Evolutionary conservation across 208 protist genomes (phyloP), one percentile per base, ranked within the genome.

Genomic region (Leishmania turanica): DNA sequence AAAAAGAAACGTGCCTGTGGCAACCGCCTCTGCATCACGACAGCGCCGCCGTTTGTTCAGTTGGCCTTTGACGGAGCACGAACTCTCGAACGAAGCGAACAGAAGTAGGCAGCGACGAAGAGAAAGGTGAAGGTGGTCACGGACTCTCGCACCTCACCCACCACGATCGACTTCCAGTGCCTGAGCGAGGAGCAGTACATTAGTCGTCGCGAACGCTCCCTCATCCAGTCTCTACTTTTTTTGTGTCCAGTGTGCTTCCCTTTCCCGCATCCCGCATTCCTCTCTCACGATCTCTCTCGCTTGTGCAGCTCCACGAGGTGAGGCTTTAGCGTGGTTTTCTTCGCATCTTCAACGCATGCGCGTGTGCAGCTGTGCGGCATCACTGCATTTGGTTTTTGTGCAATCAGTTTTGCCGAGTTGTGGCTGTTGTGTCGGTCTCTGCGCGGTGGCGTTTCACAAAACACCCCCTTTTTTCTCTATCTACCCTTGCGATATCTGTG

Each of bases 281-380:
- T 47, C 65, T 53, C 42, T 49, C 53, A 49, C 19, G 65, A 7
- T 66, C 34, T 68, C 34, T 3, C 37, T 70, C 34, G 34, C 34
- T 70, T 42, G 51, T 31, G 11, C 37, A 37, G 21, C 45, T 19
- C 7, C 27, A 19, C 27, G 70, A 21, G 45, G 37, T 19, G 70
- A 34, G 65, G 6, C 27, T 45, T 24, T 42, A 27, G 34, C 70
- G n/a, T 24, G 24, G 66, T 71, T 76, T 74, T 77, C 8, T 77
- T 80, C 49, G 58, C 45, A 8, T 9, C 51, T 75, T 66, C 53
- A 64, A 34, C 58, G n/a, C 31, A 64, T 64, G 24, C 47, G 34
- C 17, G 13, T 77, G 58, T 77, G 56, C 70, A 19, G 58, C 49
- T 78, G 71, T 42, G 79, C 71, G 64, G 42, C 70, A 49, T 69